Percentiles rank a stretch among this genome's conserved stretches.
phyloP scores from a whole-genome alignment of 257 asterid genomes.

The Asclepias syriaca region DNA sequence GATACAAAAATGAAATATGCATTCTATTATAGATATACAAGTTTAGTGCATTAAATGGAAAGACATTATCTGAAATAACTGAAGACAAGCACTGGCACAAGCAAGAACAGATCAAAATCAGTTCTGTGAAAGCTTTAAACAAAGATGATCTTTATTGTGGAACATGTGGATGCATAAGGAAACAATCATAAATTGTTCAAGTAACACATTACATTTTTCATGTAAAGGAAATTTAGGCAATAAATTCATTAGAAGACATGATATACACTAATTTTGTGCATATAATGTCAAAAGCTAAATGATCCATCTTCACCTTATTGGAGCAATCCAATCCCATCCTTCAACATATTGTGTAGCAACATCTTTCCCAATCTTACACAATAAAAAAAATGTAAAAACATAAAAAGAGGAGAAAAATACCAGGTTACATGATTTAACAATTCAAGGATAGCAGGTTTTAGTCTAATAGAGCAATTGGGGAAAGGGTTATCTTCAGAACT shows the following conservation, averaged over 20 bases:
- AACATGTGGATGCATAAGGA: not conserved
- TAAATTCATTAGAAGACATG: not conserved
- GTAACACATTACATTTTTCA: not conserved
- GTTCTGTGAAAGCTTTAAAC: not conserved
- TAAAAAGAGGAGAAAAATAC: too few species aligned
- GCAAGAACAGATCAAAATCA: slow-evolving; percentile 3
- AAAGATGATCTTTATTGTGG: not conserved
- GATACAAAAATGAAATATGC: not conserved
- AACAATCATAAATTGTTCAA: not conserved
- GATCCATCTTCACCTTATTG: slow-evolving; percentile 57
- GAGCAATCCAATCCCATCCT: slow-evolving; percentile 99
- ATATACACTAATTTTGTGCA: not conserved
- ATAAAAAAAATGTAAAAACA: not conserved
- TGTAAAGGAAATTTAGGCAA: not conserved
- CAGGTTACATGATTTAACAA: too few species aligned
- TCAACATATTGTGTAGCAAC: slow-evolving; percentile 93
- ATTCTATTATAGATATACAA: not conserved
- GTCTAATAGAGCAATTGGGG: not conserved
- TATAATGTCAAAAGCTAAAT: not conserved
- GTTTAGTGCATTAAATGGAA: not conserved
- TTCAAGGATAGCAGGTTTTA: too few species aligned
- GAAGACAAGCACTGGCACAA: not conserved
- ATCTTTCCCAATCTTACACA: slow-evolving; percentile 85
- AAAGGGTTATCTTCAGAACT: slow-evolving; percentile 6
- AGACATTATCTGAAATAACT: not conserved